phyloP scores from a whole-genome alignment of 495 filamentous ascomycete species.

The Thermothielavioides terrestris region DNA sequence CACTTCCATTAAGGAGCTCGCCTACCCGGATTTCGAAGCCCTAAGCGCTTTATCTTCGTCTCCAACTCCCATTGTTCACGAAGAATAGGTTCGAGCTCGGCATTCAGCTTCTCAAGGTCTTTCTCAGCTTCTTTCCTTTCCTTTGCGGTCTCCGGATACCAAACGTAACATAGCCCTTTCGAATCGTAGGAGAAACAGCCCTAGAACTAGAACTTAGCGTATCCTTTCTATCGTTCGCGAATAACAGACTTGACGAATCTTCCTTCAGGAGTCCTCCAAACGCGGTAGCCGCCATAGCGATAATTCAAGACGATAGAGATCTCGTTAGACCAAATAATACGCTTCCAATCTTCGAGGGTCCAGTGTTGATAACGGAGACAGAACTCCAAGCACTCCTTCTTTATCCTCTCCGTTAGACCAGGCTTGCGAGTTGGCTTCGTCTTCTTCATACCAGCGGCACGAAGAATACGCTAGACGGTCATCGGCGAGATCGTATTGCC shows the following conservation, averaged over 20 bases:
- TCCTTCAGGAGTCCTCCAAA: no score
- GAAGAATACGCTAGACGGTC: neutral
- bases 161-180: slow-evolving; percentile 28
- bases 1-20: slow-evolving; percentile 16
- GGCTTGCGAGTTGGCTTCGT: neutral
- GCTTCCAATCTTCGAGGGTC: no score
- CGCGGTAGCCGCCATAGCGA: no score
- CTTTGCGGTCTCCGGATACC: slow-evolving; percentile 16
- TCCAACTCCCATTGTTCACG: slow-evolving; percentile 12
- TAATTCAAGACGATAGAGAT: neutral
- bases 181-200: slow-evolving; percentile 28
- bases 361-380: neutral
- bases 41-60: slow-evolving; percentile 6
- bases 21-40: neutral
- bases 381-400: neutral
- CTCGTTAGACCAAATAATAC: no score
- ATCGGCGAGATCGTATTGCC: neutral
- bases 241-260: slow-evolving; percentile 14
- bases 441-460: neutral
- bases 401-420: neutral
- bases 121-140: slow-evolving; percentile 15
- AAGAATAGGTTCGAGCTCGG: slow-evolving; percentile 6
- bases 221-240: slow-evolving; percentile 24
- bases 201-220: slow-evolving; percentile 34
- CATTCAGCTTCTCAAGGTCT: slow-evolving; percentile 11